A percentile compares a stretch with the other conserved stretches of the same genome.
These are phyloP conservation scores for Hypoxylon lenormandii DNA, from an alignment of 495 filamentous ascomycete genomes.

Conservation along the genomic window DNA sequence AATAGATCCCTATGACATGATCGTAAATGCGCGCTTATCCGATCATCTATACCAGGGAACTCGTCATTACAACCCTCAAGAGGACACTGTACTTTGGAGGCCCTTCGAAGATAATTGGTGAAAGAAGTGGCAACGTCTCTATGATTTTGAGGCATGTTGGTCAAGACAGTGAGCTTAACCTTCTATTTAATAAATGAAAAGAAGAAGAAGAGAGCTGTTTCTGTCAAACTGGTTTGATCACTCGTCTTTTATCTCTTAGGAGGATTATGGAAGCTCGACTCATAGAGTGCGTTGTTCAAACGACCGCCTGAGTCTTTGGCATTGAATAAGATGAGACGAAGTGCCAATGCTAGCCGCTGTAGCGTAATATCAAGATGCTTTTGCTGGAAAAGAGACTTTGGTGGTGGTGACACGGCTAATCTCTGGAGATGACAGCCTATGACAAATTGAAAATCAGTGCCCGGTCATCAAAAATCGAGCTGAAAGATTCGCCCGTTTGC, in stretches of 20 bases:
- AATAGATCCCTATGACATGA: conserved; percentile 33
- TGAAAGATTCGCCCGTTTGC: no score
- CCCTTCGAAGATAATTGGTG: conserved; percentile 42
- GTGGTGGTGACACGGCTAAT: no score
- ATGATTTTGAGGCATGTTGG: conserved; percentile 44
- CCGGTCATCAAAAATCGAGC: no score
- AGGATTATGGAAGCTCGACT: conserved; percentile 14
- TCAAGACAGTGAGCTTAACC: background rate
- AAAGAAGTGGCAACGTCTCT: conserved; percentile 39
- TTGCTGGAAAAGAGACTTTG: no score
- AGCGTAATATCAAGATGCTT: background rate
- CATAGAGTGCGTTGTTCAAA: conserved; percentile 12
- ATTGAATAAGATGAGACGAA: no score
- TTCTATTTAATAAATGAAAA: background rate
- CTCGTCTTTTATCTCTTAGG: conserved; percentile 28
- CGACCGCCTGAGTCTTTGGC: background rate
- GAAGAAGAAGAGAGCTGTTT: background rate
- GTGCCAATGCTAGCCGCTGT: background rate
- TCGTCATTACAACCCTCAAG: conserved; percentile 26
- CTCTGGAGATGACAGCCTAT: no score
- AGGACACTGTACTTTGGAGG: conserved; percentile 36
- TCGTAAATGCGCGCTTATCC: conserved; percentile 39
- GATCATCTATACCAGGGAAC: conserved; percentile 37
- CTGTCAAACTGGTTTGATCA: conserved; percentile 1
- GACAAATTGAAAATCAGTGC: no score